These are phyloP conservation scores for Phytophthora constricta DNA, from an alignment of 352 stramenopile species.

Conservation along the genomic window DNA sequence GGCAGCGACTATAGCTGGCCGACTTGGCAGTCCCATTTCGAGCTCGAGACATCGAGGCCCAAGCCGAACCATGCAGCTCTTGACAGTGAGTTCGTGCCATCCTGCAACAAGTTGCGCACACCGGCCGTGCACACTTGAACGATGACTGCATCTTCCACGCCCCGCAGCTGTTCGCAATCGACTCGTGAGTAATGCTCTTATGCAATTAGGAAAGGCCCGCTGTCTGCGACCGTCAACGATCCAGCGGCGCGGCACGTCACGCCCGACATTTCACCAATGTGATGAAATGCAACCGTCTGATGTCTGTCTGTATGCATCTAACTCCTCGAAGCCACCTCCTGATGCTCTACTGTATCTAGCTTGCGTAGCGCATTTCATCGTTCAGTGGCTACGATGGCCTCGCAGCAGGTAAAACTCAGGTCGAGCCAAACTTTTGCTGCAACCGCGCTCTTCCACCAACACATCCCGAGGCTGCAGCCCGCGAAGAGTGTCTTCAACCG, in stretches of 20 bases:
- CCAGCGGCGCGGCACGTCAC: not conserved
- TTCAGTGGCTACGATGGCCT: not conserved
- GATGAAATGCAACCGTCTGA: not conserved
- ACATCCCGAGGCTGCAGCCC: not conserved
- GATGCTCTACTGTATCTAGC: not conserved
- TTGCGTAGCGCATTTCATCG: not conserved
- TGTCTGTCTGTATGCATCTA: not conserved
- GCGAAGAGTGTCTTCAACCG: not conserved
- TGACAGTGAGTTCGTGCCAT: no score
- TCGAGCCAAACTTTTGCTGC: no score
- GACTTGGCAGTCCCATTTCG: no score
- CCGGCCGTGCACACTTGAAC: no score
- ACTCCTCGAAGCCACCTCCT: not conserved
- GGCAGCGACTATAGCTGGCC: no score
- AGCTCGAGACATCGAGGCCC: no score
- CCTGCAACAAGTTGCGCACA: no score
- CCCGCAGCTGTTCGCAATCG: not conserved
- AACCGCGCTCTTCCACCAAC: not conserved
- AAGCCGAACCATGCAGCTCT: no score
- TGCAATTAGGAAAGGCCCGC: not conserved
- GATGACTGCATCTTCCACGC: no score
- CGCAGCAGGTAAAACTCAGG: no score
- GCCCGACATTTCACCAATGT: not conserved
- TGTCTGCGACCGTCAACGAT: not conserved
- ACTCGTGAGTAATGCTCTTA: conserved; percentile 5